Evolutionary conservation across 108 stramenopile genomes (phyloP).

Genomic region (Conticribra weissflogii): DNA sequence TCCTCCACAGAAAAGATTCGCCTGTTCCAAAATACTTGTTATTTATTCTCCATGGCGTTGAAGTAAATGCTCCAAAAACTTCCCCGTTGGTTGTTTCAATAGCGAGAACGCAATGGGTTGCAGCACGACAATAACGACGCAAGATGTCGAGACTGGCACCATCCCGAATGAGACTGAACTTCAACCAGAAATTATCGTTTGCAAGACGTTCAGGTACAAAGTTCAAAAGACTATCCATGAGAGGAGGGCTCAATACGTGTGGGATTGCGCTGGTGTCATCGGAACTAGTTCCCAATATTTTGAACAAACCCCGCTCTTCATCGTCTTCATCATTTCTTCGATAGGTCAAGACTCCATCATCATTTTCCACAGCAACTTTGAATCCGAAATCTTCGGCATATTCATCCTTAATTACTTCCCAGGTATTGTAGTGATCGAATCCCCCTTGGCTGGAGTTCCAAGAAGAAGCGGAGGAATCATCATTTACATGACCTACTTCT

Average conservation of each 20-base stretch:
- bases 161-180: constrained; percentile 76
- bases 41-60: constrained; percentile 63
- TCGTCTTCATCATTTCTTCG: constrained; percentile 16
- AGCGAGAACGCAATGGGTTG: constrained; percentile 71
- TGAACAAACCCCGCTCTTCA: constrained; percentile 47
- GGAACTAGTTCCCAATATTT: constrained; percentile 71
- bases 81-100: constrained; percentile 79
- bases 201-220: constrained; percentile 62
- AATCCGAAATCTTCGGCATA: constrained; percentile 78
- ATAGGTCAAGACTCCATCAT: constrained; percentile 12
- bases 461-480: constrained; percentile 39
- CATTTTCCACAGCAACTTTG: constrained; percentile 55
- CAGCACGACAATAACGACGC: constrained; percentile 58
- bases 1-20: constrained; percentile 71
- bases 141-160: constrained; percentile 75
- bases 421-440: constrained; percentile 61
- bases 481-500: constrained; percentile 27
- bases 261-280: constrained; percentile 62
- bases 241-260: constrained; percentile 78
- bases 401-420: constrained; percentile 77
- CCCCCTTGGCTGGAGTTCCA: constrained; percentile 38
- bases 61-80: constrained; percentile 80
- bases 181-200: constrained; percentile 75
- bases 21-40: constrained; percentile 72
- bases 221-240: constrained; percentile 79